Conservation (phyloP, 805 yeast genomes). For the Metschnikowia orientalis region DNA sequence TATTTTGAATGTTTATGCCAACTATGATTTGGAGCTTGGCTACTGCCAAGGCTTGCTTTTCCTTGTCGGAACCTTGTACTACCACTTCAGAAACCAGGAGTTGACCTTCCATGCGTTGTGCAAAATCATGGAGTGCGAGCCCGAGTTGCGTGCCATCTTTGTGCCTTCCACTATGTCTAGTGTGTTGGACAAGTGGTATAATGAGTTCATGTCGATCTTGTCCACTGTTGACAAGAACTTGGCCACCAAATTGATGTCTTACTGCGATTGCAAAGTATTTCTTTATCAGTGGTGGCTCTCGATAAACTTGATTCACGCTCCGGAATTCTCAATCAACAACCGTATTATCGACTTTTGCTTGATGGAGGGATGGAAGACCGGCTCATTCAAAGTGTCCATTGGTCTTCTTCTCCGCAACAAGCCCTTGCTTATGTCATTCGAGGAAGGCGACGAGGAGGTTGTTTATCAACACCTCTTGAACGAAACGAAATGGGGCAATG, state of each 20-base stretch:
- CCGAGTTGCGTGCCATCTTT: constrained; percentile 47
- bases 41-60: constrained; percentile 67
- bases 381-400: constrained; percentile 50
- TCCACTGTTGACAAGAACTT: constrained; percentile 38
- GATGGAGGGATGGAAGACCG: constrained; percentile 51
- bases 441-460: constrained; percentile 38
- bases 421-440: constrained; percentile 34
- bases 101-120: constrained; percentile 51
- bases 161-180: constrained; percentile 48
- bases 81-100: constrained; percentile 32
- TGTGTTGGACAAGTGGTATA: constrained; percentile 49
- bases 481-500: constrained; percentile 42
- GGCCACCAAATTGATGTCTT: constrained; percentile 37
- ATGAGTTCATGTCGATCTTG: constrained; percentile 47
- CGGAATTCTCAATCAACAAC: constrained; percentile 45
- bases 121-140: constrained; percentile 55
- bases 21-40: constrained; percentile 62
- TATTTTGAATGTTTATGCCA: constrained; percentile 57
- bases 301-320: constrained; percentile 57
- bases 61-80: constrained; percentile 54
- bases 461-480: constrained; percentile 41
- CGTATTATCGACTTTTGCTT: constrained; percentile 48
- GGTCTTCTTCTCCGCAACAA: constrained; percentile 49
- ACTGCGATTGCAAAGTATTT: constrained; percentile 43
- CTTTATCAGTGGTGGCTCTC: constrained; percentile 67